Percentiles rank a stretch among this genome's conserved stretches.
phyloP scores from a whole-genome alignment of 176 grass and related monocot genomes.

The Alloteropsis semialata region DNA sequence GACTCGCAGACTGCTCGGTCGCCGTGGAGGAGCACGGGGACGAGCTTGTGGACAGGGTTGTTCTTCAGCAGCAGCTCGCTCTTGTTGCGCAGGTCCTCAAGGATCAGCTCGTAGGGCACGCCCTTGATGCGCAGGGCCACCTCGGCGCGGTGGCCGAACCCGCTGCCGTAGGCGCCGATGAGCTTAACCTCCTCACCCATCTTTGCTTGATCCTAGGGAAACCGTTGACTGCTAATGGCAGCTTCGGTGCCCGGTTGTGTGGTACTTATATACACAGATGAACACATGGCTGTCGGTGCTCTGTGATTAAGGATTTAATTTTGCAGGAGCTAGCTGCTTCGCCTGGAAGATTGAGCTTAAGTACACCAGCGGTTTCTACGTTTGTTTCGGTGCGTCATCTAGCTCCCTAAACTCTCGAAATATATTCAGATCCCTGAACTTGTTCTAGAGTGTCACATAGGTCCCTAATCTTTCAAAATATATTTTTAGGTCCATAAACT shows the following conservation, averaged over 20 bases:
- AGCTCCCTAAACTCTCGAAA: no score
- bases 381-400: no score
- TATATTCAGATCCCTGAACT: no score
- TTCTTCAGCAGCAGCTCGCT: constrained; percentile 34
- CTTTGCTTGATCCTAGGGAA: neutral
- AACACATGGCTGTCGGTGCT: neutral
- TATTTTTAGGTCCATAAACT: no score
- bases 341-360: no score
- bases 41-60: constrained; percentile 50
- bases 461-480: no score
- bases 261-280: neutral
- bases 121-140: constrained; percentile 37
- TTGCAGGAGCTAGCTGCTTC: neutral
- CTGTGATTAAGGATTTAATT: neutral
- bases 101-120: constrained; percentile 38
- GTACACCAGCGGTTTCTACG: no score
- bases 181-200: constrained; percentile 28
- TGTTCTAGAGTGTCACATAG: no score
- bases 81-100: constrained; percentile 39
- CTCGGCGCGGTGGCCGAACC: constrained; percentile 37
- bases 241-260: no score
- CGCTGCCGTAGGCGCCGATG: constrained; percentile 39
- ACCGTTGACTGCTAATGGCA: no score
- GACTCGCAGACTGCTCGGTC: constrained; percentile 33
- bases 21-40: constrained; percentile 33